Evolutionary conservation across 768 basidiomycete species (phyloP).

Genomic region (Xerocomus spinulosus): DNA sequence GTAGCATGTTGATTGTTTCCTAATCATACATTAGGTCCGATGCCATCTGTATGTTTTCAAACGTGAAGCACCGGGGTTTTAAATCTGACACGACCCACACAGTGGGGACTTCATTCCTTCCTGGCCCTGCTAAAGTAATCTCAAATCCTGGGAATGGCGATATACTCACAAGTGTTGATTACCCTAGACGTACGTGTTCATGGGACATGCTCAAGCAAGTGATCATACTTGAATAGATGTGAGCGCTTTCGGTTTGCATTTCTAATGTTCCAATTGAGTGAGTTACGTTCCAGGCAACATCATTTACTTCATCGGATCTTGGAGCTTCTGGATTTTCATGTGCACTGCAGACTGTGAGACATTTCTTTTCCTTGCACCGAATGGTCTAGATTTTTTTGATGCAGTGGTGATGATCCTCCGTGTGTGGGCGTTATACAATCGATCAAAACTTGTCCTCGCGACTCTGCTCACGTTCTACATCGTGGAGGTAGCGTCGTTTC

Average conservation of each 20-base stretch:
- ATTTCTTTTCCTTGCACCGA: no score
- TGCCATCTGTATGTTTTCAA: background rate
- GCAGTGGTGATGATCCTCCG: slow-evolving; percentile 1
- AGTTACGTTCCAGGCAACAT: background rate
- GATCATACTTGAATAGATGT: background rate
- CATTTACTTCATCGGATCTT: background rate
- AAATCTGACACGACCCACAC: background rate
- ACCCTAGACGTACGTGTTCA: background rate
- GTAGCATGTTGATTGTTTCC: no score
- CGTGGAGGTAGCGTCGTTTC: background rate
- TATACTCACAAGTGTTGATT: background rate
- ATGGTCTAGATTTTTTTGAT: background rate
- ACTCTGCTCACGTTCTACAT: background rate
- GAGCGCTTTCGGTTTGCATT: background rate
- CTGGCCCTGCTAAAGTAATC: background rate
- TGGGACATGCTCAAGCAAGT: background rate
- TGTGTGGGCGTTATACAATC: slow-evolving; percentile 1
- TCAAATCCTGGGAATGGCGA: background rate
- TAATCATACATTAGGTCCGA: background rate
- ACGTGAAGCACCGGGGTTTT: background rate
- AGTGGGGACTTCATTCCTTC: background rate
- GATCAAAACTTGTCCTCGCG: background rate
- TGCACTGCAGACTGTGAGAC: background rate
- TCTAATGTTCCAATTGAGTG: background rate
- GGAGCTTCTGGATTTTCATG: background rate